These are phyloP conservation scores for Colletotrichum sp. DNA, from an alignment of 2,329 filamentous ascomycete species.

Conservation along the genomic window DNA sequence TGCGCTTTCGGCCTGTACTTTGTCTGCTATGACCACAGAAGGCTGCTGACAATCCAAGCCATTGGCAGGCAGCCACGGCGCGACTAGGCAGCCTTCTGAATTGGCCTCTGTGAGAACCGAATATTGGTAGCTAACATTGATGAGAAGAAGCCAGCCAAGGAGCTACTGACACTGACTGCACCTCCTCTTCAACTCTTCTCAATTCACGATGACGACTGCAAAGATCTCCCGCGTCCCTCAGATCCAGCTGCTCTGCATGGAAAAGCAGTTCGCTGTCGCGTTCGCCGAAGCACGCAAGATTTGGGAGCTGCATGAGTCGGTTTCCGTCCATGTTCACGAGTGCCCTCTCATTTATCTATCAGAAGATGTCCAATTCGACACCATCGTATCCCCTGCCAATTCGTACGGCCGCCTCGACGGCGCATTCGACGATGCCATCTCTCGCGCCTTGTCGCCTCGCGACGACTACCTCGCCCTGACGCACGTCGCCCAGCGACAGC, in stretches of 20 bases:
- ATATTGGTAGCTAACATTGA: neutral
- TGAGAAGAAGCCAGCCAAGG: neutral
- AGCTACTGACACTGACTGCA: neutral
- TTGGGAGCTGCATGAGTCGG: constrained; percentile 32
- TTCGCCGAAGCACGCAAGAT: constrained; percentile 39
- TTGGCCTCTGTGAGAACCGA: neutral
- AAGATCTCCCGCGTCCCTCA: constrained; percentile 31
- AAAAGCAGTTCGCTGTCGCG: constrained; percentile 39
- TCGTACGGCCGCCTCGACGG: constrained; percentile 60
- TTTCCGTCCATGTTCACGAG: constrained; percentile 40
- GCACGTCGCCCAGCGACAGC: constrained; percentile 41
- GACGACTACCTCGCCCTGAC: constrained; percentile 54
- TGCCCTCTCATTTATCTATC: constrained; percentile 42
- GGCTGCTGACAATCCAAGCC: neutral
- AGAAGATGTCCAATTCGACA: constrained; percentile 42
- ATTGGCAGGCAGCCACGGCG: neutral
- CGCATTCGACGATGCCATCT: constrained; percentile 60
- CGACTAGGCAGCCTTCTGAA: neutral
- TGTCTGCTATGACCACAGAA: neutral
- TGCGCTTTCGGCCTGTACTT: neutral
- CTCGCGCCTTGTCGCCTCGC: constrained; percentile 47
- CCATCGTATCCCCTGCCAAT: constrained; percentile 59
- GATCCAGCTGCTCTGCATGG: constrained; percentile 47
- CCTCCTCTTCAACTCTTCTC: neutral
- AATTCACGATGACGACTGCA: neutral